Base-by-base conservation (phyloP, 331 rosid genomes). In the Spiraea crenata region DNA sequence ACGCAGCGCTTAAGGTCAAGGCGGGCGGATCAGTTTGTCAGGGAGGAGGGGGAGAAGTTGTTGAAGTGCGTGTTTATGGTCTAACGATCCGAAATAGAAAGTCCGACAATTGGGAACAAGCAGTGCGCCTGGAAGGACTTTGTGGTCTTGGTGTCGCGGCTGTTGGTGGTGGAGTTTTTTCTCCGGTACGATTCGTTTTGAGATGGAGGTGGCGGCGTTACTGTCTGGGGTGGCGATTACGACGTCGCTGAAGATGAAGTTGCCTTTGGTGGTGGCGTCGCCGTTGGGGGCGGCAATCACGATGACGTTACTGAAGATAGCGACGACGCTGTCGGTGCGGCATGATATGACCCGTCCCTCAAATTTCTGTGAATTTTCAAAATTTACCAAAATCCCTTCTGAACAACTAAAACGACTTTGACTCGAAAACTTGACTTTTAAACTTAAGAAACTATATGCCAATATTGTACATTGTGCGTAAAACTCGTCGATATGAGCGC, bases 111-210 rank as follows among this genome's bases (percentile, higher is more conserved):
- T 3, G 79, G 25, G 3, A 83, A 95, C 82, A 95, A 95, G 47
- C 97, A 95, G 47, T 95, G 99, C 66, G 95, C 88, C 0, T 97
- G 99, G 0, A 95, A 95, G 67, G 96, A 89, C 63, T 86, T 95
- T 5, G 91, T 86, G 25, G 69, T 85, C 0, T 48, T 89, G 78
- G 70, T 79, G 13, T 63, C 97, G 0, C 78, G 99, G 65, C 82
- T 95, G 17, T 52, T 95, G 7, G 88, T 95, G 7, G 95, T 87
- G 11, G 93, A 95, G 71, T n/a, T 91, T 10, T 95, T 95, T 67
- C 81, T 81, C n/a, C 90, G 93, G 0, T 95, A 95, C 41, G 99
- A 95, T 57, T 82, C 97, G 0, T 83, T 89, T 31, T n/a, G 89
- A 82, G 14, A 76, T 89, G 6, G 84, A 89, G 40, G 92, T 79